Percentiles rank a stretch among this genome's conserved stretches.
Conservation (phyloP, 129 eudicot species). For the Lactuca saligna region DNA sequence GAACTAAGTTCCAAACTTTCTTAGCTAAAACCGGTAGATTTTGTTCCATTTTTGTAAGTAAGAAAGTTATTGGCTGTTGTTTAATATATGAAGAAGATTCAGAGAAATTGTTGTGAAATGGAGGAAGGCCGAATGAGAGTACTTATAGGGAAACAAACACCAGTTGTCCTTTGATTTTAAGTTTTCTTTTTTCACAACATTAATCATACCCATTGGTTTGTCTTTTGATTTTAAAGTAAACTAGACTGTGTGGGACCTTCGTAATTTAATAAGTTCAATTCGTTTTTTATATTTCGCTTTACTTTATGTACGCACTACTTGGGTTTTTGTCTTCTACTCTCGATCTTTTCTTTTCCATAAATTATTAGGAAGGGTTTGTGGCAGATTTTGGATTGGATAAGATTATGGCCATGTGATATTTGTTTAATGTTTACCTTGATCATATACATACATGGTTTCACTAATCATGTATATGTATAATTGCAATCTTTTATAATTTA, state of each 20-base stretch:
- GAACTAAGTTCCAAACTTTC: slow-evolving; percentile 46
- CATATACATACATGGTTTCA: slow-evolving; percentile 4
- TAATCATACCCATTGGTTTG: background rate
- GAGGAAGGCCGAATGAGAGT: background rate
- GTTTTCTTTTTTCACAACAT: background rate
- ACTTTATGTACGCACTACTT: slow-evolving; percentile 7
- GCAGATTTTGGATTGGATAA: slow-evolving; percentile 37
- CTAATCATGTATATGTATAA: background rate
- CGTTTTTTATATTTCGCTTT: background rate
- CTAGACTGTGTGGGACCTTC: slow-evolving; percentile 1
- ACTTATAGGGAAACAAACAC: slow-evolving; percentile 17
- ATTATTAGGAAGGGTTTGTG: slow-evolving; percentile 26
- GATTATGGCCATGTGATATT: slow-evolving; percentile 29
- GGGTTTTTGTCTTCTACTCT: background rate
- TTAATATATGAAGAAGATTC: slow-evolving; percentile 9
- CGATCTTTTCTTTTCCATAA: background rate
- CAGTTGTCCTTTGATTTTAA: slow-evolving; percentile 28
- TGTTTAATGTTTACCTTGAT: slow-evolving; percentile 15
- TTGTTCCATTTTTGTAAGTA: slow-evolving; percentile 48
- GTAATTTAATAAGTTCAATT: background rate
- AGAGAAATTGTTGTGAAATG: slow-evolving; percentile 14
- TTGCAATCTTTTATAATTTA: background rate
- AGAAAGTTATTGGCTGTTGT: slow-evolving; percentile 1
- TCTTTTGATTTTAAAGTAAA: slow-evolving; percentile 1
- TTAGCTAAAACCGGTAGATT: slow-evolving; percentile 47